Conservation (phyloP, 2,329 filamentous ascomycete genomes). For the Nigrospora oryzae region DNA sequence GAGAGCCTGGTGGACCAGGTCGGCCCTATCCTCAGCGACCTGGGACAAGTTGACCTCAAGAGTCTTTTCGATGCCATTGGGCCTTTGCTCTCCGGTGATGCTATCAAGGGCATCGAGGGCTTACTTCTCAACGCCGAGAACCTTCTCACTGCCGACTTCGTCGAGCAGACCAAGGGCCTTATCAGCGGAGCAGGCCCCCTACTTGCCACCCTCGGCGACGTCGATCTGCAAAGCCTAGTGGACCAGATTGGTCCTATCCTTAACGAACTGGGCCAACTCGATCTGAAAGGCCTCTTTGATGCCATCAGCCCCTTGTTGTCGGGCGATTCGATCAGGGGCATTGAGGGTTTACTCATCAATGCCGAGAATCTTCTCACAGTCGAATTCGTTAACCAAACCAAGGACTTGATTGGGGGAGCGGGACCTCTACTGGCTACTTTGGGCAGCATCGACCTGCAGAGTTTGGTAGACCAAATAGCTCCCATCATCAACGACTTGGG, state of each 20-base stretch:
- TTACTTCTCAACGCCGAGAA: conserved; percentile 15
- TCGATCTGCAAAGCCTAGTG: conserved; percentile 12
- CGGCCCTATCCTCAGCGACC: conserved; percentile 19
- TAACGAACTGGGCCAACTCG: conserved; percentile 17
- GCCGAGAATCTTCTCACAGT: conserved; percentile 16
- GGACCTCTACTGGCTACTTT: conserved; percentile 19
- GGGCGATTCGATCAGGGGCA: conserved; percentile 20
- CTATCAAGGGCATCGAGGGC: conserved; percentile 14
- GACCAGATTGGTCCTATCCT: conserved; percentile 19
- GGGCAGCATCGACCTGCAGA: conserved; percentile 15
- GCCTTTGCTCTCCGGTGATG: conserved; percentile 19
- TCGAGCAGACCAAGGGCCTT: conserved; percentile 15
- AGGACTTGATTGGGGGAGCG: conserved; percentile 13
- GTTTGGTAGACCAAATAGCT: conserved; percentile 8
- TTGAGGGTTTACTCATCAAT: conserved; percentile 21
- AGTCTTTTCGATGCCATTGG: conserved; percentile 11
- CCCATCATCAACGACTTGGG: conserved; percentile 23
- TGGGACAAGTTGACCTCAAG: conserved; percentile 15
- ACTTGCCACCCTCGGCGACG: conserved; percentile 15
- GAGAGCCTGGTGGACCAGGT: conserved; percentile 14
- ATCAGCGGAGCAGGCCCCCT: conserved; percentile 14
- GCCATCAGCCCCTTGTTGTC: conserved; percentile 25
- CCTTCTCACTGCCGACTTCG: conserved; percentile 13
- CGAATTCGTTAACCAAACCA: conserved; percentile 13
- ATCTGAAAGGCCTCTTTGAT: conserved; percentile 18